Conservation (phyloP, 306 rosid genomes). For the Biancaea sappan region DNA sequence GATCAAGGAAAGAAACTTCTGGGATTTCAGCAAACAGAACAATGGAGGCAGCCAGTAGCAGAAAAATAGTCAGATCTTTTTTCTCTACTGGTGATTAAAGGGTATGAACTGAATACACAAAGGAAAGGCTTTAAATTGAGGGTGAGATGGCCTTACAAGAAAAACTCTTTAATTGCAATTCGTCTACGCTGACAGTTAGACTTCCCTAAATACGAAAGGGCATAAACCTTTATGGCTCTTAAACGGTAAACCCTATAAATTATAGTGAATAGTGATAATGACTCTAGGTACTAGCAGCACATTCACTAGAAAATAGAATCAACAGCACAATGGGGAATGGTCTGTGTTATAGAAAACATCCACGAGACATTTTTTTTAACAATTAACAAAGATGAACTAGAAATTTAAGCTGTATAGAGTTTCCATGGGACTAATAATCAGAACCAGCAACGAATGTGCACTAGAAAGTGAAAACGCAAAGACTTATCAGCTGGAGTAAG, state of each 20-base stretch:
- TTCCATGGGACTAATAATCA: conserved; percentile 17
- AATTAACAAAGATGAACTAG: conserved; percentile 19
- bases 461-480: not conserved
- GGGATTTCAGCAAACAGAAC: conserved; percentile 21
- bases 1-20: conserved; percentile 25
- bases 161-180: not conserved
- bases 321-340: not conserved
- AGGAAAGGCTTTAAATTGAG: conserved; percentile 14
- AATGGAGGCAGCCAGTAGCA: conserved; percentile 22
- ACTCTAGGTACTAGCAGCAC: conserved; percentile 24
- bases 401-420: conserved; percentile 36
- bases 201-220: not conserved
- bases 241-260: conserved; percentile 21
- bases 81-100: conserved; percentile 3
- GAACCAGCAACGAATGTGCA: conserved; percentile 38
- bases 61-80: not conserved
- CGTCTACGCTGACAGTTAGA: conserved; percentile 28
- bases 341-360: not conserved
- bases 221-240: conserved; percentile 27
- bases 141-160: not conserved
- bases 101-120: conserved; percentile 15
- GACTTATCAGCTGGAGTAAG: conserved; percentile 22
- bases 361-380: not conserved
- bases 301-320: not conserved
- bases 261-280: conserved; percentile 31